Conservation (phyloP, 306 rosid species). For the Delonix regia region DNA sequence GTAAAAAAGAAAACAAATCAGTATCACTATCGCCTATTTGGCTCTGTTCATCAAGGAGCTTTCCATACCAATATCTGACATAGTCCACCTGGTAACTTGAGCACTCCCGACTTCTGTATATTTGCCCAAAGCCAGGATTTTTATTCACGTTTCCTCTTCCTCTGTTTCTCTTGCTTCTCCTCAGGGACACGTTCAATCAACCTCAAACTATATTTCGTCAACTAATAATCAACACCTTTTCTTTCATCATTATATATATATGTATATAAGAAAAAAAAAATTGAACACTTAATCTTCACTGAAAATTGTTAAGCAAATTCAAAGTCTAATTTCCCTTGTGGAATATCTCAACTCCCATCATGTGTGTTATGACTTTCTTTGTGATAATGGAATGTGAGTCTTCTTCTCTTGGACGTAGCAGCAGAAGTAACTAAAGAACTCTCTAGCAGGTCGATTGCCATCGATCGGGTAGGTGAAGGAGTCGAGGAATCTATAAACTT, state of each 20-base stretch:
- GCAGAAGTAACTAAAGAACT: constrained; percentile 50
- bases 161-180: constrained; percentile 28
- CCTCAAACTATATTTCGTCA: constrained; percentile 30
- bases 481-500: constrained; percentile 39
- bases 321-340: constrained; percentile 32
- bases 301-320: constrained; percentile 28
- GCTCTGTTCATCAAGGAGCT: constrained; percentile 45
- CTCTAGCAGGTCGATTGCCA: constrained; percentile 36
- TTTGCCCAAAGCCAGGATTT: constrained; percentile 39
- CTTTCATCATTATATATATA: constrained; percentile 18
- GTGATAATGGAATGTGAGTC: constrained; percentile 51
- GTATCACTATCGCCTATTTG: constrained; percentile 33
- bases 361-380: constrained; percentile 31
- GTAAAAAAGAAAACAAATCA: constrained; percentile 17
- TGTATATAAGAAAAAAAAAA: constrained; percentile 14
- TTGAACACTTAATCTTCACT: constrained; percentile 40
- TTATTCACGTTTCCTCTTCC: constrained; percentile 32
- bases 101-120: constrained; percentile 41
- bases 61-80: constrained; percentile 40
- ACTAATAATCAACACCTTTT: constrained; percentile 39
- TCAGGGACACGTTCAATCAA: constrained; percentile 31
- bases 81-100: constrained; percentile 36
- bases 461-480: constrained; percentile 36
- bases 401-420: constrained; percentile 56
- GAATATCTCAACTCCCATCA: constrained; percentile 47